Evolutionary conservation across 106 monocot genomes (phyloP), one percentile per base, ranked within the genome.

Genomic region (Dactylorhiza incarnata): DNA sequence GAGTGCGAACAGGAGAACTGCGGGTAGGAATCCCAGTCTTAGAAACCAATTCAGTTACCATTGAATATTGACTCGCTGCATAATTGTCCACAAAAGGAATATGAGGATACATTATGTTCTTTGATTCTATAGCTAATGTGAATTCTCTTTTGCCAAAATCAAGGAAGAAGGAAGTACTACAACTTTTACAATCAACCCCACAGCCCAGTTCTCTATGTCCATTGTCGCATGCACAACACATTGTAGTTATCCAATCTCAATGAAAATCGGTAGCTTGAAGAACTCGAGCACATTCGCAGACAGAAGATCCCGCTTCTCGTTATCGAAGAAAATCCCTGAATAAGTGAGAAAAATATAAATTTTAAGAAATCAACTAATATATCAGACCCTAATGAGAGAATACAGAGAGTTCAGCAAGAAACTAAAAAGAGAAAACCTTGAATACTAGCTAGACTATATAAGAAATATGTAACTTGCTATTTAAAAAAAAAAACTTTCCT

Each of bases 171-270:
- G 77, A 74, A 73, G 66, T 5, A 68, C 17, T 61, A 20, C 23
- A 67, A 16, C 54, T 22, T 49, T 59, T 73, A 77, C 46, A 74
- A 17, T 20, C 56, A 52, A 8, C 0, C 51, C 68, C 73, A 62
- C 20, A n/a, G 47, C 53, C 59, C 5, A 70, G 48, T 52, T 45
- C 62, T 71, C 75, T 55, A 70, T 54, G 46, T 45, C 49, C 75
- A 48, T 47, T 49, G 51, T 45, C 74, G 74, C 81, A 81, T 51
- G 22, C 67, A 75, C 73, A 55, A 63, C 81, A 81, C 76, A 82
- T 79, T 68, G 55, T 76, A 55, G 14, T 82, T 73, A 82, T 73
- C 47, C 25, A 48, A 37, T 74, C 23, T 10, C 63, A 81, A 76
- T 59, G 48, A 56, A 75, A 51, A 37, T 81, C 49, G 47, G 49